Base-by-base conservation (phyloP, 352 stramenopile species). In the Pythium brachiatum region DNA sequence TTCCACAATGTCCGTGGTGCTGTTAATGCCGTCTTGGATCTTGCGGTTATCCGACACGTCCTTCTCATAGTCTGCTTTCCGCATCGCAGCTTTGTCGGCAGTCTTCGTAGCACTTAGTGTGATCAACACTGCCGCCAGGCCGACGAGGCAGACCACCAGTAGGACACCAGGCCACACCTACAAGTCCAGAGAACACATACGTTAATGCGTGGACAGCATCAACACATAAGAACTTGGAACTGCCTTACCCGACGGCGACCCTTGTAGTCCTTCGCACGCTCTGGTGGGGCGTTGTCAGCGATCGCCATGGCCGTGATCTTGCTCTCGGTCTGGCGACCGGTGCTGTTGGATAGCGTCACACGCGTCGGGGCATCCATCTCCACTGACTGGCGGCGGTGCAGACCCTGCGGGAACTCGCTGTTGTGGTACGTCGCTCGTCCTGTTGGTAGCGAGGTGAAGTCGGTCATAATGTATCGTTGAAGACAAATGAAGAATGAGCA, bases 211-310 rank as follows among this genome's bases (percentile, higher is more conserved):
- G n/a, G n/a, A n/a, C n/a, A n/a, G n/a, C n/a, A n/a, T n/a, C n/a
- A n/a, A n/a, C n/a, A n/a, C n/a, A n/a, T n/a, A n/a, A n/a, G n/a
- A n/a, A n/a, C n/a, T n/a, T n/a, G n/a, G n/a, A n/a, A n/a, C n/a
- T n/a, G n/a, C n/a, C n/a, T n/a, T n/a, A 86, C 74, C 25, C 76
- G 73, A 58, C 86, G 78, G 31, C 82, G 80, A 13, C 84, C 84
- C 51, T 90, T 91, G 73, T 90, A 93, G 69, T 88, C 78, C 18
- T 66, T 46, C 9, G 60, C 72, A 23, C 77, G 75, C 60, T 90
- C 81, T 1, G 78, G 77, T 3, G 66, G 69, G 2, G 63, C 25
- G 0, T 66, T 66, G 0, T 72, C 58, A 9, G 83, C 76, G 0
- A 68, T 72, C 46, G 86, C 78, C 0, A 84, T 61, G 27, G 78